Percentiles rank a stretch among this genome's conserved stretches.
Evolutionary conservation across 345 rosid genomes (phyloP).

Genomic region (Cardamine occulta): DNA sequence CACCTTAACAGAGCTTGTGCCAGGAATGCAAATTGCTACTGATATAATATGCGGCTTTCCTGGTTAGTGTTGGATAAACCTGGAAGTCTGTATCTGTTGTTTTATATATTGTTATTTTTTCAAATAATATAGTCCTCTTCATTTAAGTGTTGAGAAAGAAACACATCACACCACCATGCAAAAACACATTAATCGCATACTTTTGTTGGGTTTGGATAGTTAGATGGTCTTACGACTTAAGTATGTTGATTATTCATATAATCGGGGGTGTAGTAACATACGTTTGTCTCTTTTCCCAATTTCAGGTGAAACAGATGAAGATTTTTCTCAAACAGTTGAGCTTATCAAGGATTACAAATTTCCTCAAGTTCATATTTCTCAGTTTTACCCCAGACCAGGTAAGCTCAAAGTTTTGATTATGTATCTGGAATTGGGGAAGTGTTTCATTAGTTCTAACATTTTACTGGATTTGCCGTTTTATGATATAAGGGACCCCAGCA

Average conservation of each 20-base stretch:
- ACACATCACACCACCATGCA: background rate
- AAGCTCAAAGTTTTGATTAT: conserved; percentile 10
- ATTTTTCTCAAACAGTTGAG: conserved; percentile 74
- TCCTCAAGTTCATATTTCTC: conserved; percentile 95
- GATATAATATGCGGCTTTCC: conserved; percentile 98
- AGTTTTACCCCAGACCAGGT: conserved; percentile 98
- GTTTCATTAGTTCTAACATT: background rate
- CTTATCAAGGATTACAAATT: conserved; percentile 78
- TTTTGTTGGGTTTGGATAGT: background rate
- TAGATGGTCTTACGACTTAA: background rate
- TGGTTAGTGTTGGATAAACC: conserved; percentile 54
- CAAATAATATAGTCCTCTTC: background rate
- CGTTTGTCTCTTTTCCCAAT: conserved; percentile 15
- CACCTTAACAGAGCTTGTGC: conserved; percentile 87
- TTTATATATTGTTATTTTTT: background rate
- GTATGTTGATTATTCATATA: background rate
- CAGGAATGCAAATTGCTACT: conserved; percentile 97
- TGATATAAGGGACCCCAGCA: conserved; percentile 78
- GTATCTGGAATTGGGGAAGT: background rate
- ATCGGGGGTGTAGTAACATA: conserved; percentile 12
- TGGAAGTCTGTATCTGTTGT: background rate
- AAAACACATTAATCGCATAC: background rate
- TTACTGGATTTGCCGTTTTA: conserved; percentile 4
- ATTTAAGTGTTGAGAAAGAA: background rate
- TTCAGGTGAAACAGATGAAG: conserved; percentile 90